A percentile compares a stretch with the other conserved stretches of the same genome.
Evolutionary conservation across 305 asterid genomes (phyloP).

Genomic region (Fraxinus dipetala): DNA sequence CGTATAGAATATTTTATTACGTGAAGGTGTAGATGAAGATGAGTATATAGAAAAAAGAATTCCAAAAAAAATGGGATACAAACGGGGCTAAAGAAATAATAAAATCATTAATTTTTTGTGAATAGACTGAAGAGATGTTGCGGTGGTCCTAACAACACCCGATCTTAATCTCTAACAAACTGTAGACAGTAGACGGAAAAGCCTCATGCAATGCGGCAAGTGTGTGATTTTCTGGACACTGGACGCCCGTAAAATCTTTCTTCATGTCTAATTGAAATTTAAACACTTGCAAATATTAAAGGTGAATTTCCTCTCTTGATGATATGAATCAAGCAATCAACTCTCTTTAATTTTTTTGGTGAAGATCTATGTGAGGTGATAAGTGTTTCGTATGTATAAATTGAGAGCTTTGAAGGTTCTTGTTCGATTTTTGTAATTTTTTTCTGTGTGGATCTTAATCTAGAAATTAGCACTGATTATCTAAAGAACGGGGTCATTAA

Average conservation of each 20-base stretch:
- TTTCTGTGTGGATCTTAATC: background rate
- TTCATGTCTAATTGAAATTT: background rate
- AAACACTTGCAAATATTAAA: background rate
- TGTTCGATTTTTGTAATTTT: background rate
- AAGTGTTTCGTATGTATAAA: background rate
- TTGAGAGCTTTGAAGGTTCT: background rate
- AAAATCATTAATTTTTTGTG: too few relatives aligned
- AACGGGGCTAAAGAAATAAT: too few relatives aligned
- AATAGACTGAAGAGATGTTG: background rate
- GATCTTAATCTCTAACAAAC: slow-evolving; percentile 7
- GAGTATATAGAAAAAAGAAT: too few relatives aligned
- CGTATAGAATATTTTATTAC: too few relatives aligned
- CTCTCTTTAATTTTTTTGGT: background rate
- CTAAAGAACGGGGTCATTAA: background rate
- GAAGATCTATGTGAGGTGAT: slow-evolving; percentile 3
- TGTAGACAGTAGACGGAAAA: background rate
- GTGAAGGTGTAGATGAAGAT: too few relatives aligned
- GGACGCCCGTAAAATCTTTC: background rate
- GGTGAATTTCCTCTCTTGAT: background rate
- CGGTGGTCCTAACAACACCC: slow-evolving; percentile 17
- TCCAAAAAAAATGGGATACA: too few relatives aligned
- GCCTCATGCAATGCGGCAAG: slow-evolving; percentile 18
- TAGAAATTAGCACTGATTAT: background rate
- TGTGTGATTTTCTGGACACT: background rate
- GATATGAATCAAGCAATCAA: background rate